phyloP scores from a whole-genome alignment of 306 rosid genomes.

The Castanea sativa region DNA sequence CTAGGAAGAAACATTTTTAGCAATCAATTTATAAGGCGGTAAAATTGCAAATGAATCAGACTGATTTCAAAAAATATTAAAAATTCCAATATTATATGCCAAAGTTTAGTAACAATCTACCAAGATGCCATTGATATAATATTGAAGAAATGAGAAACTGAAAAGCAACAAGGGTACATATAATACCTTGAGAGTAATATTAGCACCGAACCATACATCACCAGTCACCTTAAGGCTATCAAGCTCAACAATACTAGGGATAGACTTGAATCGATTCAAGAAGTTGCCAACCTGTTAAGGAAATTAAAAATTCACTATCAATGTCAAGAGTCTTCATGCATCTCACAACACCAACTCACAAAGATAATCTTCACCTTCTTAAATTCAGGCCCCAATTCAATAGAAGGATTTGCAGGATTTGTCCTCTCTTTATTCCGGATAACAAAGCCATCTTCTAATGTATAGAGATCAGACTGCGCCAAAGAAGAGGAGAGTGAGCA shows the following conservation, averaged over 20 bases:
- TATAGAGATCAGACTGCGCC: constrained; percentile 86
- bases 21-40: not conserved
- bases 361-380: constrained; percentile 61
- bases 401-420: constrained; percentile 79
- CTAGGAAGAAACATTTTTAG: not conserved
- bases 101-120: not conserved
- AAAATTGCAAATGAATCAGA: not conserved
- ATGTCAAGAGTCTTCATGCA: constrained; percentile 5
- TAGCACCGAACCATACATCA: constrained; percentile 88
- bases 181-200: constrained; percentile 76
- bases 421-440: constrained; percentile 62
- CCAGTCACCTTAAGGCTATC: constrained; percentile 87
- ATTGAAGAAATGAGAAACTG: not conserved
- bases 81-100: not conserved
- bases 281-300: constrained; percentile 65
- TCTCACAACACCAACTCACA: constrained; percentile 2
- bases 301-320: constrained; percentile 20
- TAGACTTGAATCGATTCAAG: constrained; percentile 85
- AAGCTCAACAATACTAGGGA: constrained; percentile 89
- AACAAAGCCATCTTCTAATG: constrained; percentile 68
- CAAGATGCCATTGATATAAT: not conserved
- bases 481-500: not conserved
- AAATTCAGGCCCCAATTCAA: constrained; percentile 98
- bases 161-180: not conserved
- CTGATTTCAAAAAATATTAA: not conserved